These are phyloP conservation scores for Lasiodiplodia sp. DNA, from an alignment of 2,329 filamentous ascomycete species.

Conservation along the genomic window DNA sequence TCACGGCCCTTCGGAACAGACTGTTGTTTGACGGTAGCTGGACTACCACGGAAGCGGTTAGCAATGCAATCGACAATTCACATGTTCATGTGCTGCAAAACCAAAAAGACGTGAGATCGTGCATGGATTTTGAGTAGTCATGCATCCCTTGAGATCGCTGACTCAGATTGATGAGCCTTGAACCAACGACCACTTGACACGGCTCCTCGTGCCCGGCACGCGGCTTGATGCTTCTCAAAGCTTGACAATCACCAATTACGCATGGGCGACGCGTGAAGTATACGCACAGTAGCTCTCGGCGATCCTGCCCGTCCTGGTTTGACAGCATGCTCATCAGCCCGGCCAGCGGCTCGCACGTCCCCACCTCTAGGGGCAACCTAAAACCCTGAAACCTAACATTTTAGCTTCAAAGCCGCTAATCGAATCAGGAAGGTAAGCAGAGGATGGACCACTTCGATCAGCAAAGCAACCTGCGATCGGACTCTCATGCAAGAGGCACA, in stretches of 20 bases:
- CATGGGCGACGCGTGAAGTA: background rate
- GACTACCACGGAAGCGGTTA: background rate
- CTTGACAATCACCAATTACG: background rate
- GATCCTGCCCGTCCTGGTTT: background rate
- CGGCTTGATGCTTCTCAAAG: background rate
- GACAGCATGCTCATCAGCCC: background rate
- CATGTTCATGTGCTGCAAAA: background rate
- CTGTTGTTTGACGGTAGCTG: background rate
- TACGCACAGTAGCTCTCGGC: background rate
- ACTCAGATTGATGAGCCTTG: background rate
- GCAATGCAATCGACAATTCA: background rate
- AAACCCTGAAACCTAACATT: background rate
- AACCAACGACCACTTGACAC: background rate
- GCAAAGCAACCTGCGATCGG: background rate
- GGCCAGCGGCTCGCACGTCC: background rate
- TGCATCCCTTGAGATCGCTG: background rate
- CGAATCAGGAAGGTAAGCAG: background rate
- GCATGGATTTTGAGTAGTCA: background rate
- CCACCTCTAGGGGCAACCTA: background rate
- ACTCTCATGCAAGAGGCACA: background rate
- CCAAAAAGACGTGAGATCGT: background rate
- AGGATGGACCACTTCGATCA: background rate
- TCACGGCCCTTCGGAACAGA: too few relatives aligned
- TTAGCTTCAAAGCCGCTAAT: background rate
- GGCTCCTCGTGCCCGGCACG: background rate